Conservation (phyloP, 495 filamentous ascomycete genomes). For the Xylaria longipes region DNA sequence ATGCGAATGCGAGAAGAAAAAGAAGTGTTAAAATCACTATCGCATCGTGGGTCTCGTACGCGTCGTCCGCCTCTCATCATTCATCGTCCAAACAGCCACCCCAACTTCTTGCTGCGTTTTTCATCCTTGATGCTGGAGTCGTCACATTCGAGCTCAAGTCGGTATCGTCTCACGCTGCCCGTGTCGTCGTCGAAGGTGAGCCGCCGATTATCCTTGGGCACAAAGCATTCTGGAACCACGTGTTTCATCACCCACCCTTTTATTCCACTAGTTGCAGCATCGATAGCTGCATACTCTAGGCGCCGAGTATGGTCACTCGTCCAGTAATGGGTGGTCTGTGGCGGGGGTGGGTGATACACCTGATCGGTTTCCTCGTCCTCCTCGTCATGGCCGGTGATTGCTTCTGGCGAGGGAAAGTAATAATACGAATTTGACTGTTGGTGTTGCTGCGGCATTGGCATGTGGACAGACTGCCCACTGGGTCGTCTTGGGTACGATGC, state of each 20-base stretch:
- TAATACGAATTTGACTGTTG: conserved; percentile 49
- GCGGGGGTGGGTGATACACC: conserved; percentile 45
- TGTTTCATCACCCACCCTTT: conserved; percentile 60
- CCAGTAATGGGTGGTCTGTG: conserved; percentile 64
- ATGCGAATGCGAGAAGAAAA: conserved; percentile 11
- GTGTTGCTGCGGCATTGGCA: conserved; percentile 37
- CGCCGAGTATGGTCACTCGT: conserved; percentile 60
- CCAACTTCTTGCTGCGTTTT: conserved; percentile 36
- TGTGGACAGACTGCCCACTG: conserved; percentile 37
- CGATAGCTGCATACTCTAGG: conserved; percentile 64
- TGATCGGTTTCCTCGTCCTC: conserved; percentile 28
- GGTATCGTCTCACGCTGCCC: conserved; percentile 62
- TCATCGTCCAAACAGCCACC: conserved; percentile 40
- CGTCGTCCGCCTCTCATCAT: conserved; percentile 25
- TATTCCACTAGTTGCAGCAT: conserved; percentile 58
- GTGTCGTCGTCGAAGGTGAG: conserved; percentile 58
- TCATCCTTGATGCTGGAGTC: conserved; percentile 28
- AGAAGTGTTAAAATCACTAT: neutral
- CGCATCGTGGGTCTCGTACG: conserved; percentile 18
- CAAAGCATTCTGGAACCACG: conserved; percentile 60
- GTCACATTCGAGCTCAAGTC: conserved; percentile 51
- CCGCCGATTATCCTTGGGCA: conserved; percentile 51
- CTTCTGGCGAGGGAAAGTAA: conserved; percentile 54
- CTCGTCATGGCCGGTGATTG: conserved; percentile 25
- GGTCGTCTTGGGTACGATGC: conserved; percentile 33